Base-by-base conservation (phyloP, 2,329 filamentous ascomycete species). In the Coniochaeta sp. region DNA sequence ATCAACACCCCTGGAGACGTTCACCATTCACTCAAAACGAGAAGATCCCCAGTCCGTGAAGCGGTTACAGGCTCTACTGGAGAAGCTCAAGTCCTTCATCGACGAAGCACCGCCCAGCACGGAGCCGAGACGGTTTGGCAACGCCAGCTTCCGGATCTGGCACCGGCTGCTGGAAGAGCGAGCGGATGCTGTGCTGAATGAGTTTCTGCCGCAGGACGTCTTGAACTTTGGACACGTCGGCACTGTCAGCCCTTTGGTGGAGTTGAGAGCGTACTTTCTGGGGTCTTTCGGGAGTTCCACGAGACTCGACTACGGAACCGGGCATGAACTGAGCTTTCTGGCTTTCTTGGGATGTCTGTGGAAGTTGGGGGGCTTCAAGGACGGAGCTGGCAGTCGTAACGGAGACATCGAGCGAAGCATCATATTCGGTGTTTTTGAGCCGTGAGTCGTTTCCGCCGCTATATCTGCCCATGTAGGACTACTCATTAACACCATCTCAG, bases 261-360 rank as follows among this genome's bases (percentile, higher is more conserved):
- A 98, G 74, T 76, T 97, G 9, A 81, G 79, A 61, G 81, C 84
- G 47, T 99, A 99, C 71, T 82, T 99, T 1, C 73, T 96, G 4
- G 93, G 92, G 16, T 85, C 84, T 5, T 97, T 96, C 74, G 95
- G 95, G 3, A 98, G 92, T 70, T 74, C 90, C 0, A 91, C 97
- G 68, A 81, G 95, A 59, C 79, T 99, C 28, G 95, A 99, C 74
- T 99, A 97, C 70, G 95, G 95, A 1, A 98, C 95, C 0, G 95
- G 95, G 0, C 95, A 99, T 72, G 95, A 99, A 71, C 78, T 99
- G 58, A 96, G 90, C 74, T 99, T 99, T 68, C 73, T 98, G 8
- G 93, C 95, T 1, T 99, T 99, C 64, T 72, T 99, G 6, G 93
- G 87, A 5, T 88, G 89, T 62, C 78, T 99, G 6, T 99, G 93